Evolutionary conservation across 225 moss, liverwort and hornwort species (phyloP), one percentile per base, ranked within the genome.

Genomic region (Antitrichia curtipendula): DNA sequence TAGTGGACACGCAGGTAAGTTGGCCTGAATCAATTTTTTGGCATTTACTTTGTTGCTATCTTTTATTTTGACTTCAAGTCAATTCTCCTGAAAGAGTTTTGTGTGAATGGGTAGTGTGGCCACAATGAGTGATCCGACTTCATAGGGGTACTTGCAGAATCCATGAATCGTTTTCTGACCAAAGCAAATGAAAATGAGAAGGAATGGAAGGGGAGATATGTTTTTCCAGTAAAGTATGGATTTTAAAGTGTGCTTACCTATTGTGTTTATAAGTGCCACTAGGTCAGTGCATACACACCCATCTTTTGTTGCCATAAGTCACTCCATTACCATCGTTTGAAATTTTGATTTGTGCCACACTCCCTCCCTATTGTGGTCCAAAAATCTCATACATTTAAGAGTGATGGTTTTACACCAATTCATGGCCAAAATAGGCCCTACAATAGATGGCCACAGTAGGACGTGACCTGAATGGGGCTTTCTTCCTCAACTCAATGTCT

Each of bases 1-100:
- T 99, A 50, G 87, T 99, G 36, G 98, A 99, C 89, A 95, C 95
- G 62, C 97, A 97, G 96, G 97, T 91, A 90, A 87, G 89, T 82
- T 84, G 52, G 54, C 24, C 21, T 52, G 60, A 60, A 75, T 60
- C 34, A 21, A 80, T 65, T 52, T 24, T 38, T 64, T 18, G 41
- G 50, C 68, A 73, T 85, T 88, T 62, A 4, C 23, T 82, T 56
- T 68, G 53, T 63, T 82, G 29, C 57, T 64, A 78, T 25, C 20
- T 27, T 72, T 78, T 32, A 38, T 65, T 84, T 40, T 61, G 81
- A 63, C 36, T 74, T 82, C 64, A 72, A 82, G 32, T 58, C 58
- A 12, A 71, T 76, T 49, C 56, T 72, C 41, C 15, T 34, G 72
- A 36, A 84, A 47, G 36, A 58, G 19, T 72, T 58, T 84, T 45